Evolutionary conservation across 192 early-diverging fungal genomes (phyloP).

Genomic region (Paraglomus occultum): DNA sequence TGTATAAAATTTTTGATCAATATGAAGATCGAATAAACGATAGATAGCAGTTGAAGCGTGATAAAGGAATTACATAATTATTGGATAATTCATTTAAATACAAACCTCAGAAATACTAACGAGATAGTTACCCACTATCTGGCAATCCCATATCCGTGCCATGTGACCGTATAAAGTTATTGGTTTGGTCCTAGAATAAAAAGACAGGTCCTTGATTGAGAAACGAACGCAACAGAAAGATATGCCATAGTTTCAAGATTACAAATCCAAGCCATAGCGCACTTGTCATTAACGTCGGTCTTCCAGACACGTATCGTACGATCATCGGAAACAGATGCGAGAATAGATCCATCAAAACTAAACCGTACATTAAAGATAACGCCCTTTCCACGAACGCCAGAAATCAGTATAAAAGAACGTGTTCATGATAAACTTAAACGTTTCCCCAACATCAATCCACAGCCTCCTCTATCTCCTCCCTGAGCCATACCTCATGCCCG

Average conservation of each 20-base stretch:
- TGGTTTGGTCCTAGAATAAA: slow-evolving; percentile 10
- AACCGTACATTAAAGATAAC: slow-evolving; percentile 77
- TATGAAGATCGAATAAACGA: background rate
- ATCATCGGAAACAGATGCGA: slow-evolving; percentile 81
- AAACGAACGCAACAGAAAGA: background rate
- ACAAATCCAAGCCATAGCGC: slow-evolving; percentile 27
- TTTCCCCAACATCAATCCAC: too few relatives aligned
- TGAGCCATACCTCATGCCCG: slow-evolving; percentile 51
- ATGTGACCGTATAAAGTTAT: slow-evolving; percentile 68
- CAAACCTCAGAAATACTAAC: slow-evolving; percentile 66
- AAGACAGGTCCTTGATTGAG: background rate
- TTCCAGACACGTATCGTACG: slow-evolving; percentile 79
- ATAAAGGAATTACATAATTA: too few relatives aligned
- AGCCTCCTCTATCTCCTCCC: too few relatives aligned
- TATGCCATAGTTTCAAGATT: background rate
- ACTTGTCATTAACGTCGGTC: slow-evolving; percentile 34
- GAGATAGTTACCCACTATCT: slow-evolving; percentile 52
- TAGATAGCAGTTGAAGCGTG: too few relatives aligned
- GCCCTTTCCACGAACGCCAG: slow-evolving; percentile 38
- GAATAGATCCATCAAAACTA: slow-evolving; percentile 50
- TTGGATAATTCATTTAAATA: background rate
- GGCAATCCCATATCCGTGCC: slow-evolving; percentile 78
- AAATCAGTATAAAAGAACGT: slow-evolving; percentile 31
- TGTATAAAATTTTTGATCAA: background rate
- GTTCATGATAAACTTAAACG: background rate